Evolutionary conservation across 352 stramenopile species (phyloP).

Genomic region (Phytophthora cactorum): DNA sequence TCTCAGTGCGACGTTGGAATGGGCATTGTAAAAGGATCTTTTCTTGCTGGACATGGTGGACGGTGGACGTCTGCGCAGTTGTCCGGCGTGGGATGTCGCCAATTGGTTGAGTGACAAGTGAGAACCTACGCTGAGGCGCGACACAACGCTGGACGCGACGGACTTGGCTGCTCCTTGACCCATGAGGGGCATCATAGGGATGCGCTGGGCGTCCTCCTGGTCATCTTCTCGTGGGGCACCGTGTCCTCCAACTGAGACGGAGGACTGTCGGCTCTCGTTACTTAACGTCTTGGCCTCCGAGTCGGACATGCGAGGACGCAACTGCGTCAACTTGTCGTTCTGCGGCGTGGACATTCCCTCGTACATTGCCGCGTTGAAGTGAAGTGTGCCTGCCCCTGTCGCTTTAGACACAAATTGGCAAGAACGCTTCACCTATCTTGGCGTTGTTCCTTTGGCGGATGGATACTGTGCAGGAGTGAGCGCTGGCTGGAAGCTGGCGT

Average conservation of each 20-base stretch:
- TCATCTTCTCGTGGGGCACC: conserved; percentile 37
- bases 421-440: background rate
- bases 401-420: conserved; percentile 19
- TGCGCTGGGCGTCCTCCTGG: conserved; percentile 35
- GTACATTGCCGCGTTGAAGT: conserved; percentile 33
- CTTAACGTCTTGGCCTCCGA: conserved; percentile 30
- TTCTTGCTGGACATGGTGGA: conserved; percentile 51
- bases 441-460: background rate
- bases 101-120: conserved; percentile 34
- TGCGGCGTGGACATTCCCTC: conserved; percentile 39
- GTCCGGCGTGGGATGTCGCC: conserved; percentile 14
- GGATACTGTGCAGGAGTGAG: background rate
- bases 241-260: conserved; percentile 28
- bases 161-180: conserved; percentile 35
- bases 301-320: conserved; percentile 37
- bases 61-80: conserved; percentile 30
- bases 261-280: conserved; percentile 20
- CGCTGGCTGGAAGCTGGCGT: background rate
- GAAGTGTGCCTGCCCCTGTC: conserved; percentile 14
- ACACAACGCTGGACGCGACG: conserved; percentile 23
- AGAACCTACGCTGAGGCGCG: conserved; percentile 32
- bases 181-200: conserved; percentile 40
- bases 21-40: conserved; percentile 56
- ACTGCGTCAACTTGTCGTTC: conserved; percentile 24
- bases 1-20: conserved; percentile 28